Percentiles rank a stretch among this genome's conserved stretches.
Conservation (phyloP, 148 eudicot genomes). For the Persicaria maculosa region DNA sequence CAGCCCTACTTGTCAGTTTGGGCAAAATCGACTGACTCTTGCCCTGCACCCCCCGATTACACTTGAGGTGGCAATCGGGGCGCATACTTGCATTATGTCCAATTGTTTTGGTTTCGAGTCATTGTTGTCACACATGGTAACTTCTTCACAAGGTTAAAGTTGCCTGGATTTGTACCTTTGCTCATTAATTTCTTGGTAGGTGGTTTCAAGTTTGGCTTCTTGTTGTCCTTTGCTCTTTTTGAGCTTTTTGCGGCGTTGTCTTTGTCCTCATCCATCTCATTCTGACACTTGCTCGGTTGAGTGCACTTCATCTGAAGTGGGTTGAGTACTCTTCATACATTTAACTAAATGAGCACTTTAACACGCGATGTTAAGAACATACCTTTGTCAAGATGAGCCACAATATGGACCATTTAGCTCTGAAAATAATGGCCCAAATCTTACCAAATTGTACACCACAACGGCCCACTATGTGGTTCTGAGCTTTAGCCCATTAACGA, state of each 20-base stretch:
- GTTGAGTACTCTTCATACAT: too few species aligned
- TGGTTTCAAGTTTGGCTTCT: slow-evolving; percentile 46
- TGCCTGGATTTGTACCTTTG: slow-evolving; percentile 39
- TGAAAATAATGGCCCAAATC: not conserved
- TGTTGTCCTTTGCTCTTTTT: slow-evolving; percentile 53
- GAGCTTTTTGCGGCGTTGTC: slow-evolving; percentile 63
- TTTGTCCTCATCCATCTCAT: slow-evolving; percentile 74
- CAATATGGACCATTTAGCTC: slow-evolving; percentile 29
- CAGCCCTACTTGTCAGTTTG: not conserved
- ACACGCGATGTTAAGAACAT: not conserved
- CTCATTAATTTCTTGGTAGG: slow-evolving; percentile 67
- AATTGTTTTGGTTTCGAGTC: too few species aligned
- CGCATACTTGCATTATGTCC: too few species aligned
- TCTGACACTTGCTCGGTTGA: slow-evolving; percentile 6
- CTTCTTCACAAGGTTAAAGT: slow-evolving; percentile 42
- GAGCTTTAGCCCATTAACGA: not conserved
- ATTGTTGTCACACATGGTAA: not conserved
- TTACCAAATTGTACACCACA: too few species aligned
- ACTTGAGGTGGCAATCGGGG: too few species aligned
- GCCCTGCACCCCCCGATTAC: too few species aligned
- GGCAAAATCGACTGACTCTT: too few species aligned
- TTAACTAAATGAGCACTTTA: not conserved
- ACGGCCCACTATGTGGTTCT: not conserved
- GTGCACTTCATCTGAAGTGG: too few species aligned
- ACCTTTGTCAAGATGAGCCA: slow-evolving; percentile 86